Evolutionary conservation across 2,329 filamentous ascomycete genomes (phyloP).

Genomic region (Verticillium longisporum): DNA sequence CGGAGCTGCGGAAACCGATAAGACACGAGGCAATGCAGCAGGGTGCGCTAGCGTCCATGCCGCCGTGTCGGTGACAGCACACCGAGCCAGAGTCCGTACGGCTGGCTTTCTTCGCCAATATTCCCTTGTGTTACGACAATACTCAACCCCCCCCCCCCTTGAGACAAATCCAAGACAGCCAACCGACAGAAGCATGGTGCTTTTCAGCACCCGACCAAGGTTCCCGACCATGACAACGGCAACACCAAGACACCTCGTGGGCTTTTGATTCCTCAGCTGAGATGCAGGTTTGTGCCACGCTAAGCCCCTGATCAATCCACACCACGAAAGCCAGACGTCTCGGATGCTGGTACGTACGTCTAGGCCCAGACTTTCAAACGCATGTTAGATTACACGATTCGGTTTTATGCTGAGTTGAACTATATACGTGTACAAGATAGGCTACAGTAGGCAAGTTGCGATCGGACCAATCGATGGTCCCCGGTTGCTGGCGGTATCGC

Average conservation of each 20-base stretch:
- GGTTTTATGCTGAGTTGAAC: background rate
- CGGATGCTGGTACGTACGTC: background rate
- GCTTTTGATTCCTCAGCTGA: background rate
- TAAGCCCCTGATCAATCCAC: background rate
- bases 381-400: too few species aligned
- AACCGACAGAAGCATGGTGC: background rate
- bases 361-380: too few species aligned
- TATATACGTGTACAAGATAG: too few species aligned
- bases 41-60: background rate
- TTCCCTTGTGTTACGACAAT: too few species aligned
- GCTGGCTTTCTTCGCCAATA: background rate
- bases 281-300: background rate
- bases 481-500: background rate
- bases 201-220: background rate
- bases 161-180: background rate
- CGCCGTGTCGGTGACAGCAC: background rate
- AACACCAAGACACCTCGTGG: background rate
- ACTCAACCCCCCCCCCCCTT: background rate
- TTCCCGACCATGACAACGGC: background rate
- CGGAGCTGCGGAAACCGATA: slow-evolving; percentile 10
- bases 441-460: too few species aligned
- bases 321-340: background rate
- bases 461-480: too few species aligned
- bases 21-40: background rate
- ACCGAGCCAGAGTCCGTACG: background rate